Percentiles rank a stretch among this genome's conserved stretches.
These are phyloP conservation scores for Capsella rubella DNA, from an alignment of 441 rosid genomes.

Conservation along the genomic window DNA sequence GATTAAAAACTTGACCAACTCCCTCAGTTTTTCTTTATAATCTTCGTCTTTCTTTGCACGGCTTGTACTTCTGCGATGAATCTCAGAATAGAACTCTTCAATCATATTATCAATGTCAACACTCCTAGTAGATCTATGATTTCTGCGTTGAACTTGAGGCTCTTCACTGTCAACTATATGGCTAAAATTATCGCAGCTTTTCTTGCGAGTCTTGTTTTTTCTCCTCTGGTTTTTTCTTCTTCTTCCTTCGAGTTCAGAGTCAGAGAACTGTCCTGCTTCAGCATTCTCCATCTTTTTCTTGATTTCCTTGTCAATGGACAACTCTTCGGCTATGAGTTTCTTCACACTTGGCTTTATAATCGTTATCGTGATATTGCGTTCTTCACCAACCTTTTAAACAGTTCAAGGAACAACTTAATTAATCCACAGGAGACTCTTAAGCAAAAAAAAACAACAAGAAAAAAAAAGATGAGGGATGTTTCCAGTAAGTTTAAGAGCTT, in stretches of 20 bases:
- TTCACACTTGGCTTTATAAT: constrained; percentile 78
- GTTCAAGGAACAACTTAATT: constrained; percentile 38
- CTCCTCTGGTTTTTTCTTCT: constrained; percentile 62
- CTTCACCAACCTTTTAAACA: constrained; percentile 42
- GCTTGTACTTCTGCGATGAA: constrained; percentile 61
- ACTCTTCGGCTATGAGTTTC: constrained; percentile 93
- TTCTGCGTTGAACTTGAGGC: constrained; percentile 45
- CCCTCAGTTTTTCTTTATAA: constrained; percentile 74
- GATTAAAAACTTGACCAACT: constrained; percentile 70
- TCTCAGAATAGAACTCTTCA: constrained; percentile 70
- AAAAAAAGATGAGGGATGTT: constrained; percentile 5
- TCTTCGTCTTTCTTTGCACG: constrained; percentile 47
- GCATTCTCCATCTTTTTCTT: constrained; percentile 49
- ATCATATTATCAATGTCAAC: constrained; percentile 63
- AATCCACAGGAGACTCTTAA: constrained; percentile 13
- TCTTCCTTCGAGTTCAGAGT: constrained; percentile 54
- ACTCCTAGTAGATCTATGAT: constrained; percentile 44
- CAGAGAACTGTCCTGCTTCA: constrained; percentile 55
- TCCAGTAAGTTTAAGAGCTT: constrained; percentile 44
- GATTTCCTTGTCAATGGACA: constrained; percentile 61
- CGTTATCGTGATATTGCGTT: constrained; percentile 41
- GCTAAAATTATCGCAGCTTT: constrained; percentile 60
- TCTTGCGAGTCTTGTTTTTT: constrained; percentile 56
- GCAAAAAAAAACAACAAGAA: neutral
- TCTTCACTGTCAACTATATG: constrained; percentile 50